Conservation (phyloP, 2,329 filamentous ascomycete genomes). For the Dothidotthia symphoricarpi region DNA sequence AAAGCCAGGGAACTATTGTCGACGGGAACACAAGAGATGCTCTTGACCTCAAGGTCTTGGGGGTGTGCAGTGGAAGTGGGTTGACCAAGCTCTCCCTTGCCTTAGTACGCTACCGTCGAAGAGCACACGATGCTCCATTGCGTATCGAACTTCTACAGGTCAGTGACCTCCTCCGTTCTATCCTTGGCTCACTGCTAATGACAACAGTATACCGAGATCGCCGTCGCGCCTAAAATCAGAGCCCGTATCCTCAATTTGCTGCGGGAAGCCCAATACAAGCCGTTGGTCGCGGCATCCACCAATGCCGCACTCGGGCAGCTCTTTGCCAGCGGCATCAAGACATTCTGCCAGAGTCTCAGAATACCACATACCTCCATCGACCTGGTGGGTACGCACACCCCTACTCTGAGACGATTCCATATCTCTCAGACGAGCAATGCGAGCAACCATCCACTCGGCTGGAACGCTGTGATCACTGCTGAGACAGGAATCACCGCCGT, state of each 20-base stretch:
- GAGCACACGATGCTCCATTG: conserved; percentile 53
- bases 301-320: conserved; percentile 59
- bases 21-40: conserved; percentile 3
- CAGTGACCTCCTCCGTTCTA: background rate
- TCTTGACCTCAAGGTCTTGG: conserved; percentile 55
- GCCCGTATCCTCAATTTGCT: conserved; percentile 59
- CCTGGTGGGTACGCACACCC: conserved; percentile 57
- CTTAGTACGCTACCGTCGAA: conserved; percentile 57
- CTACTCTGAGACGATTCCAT: conserved; percentile 39
- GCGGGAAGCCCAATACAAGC: conserved; percentile 53
- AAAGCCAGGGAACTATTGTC: background rate
- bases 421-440: conserved; percentile 16
- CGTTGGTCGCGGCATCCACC: conserved; percentile 56
- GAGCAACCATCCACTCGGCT: conserved; percentile 52
- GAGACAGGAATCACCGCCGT: conserved; percentile 59
- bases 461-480: conserved; percentile 56
- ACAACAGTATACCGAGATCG: conserved; percentile 55
- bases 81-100: conserved; percentile 61
- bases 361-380: conserved; percentile 52
- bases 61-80: conserved; percentile 55
- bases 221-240: conserved; percentile 55
- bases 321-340: conserved; percentile 53
- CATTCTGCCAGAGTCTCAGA: conserved; percentile 50
- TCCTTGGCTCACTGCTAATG: background rate
- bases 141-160: conserved; percentile 53